Evolutionary conservation across 495 filamentous ascomycete species (phyloP), one percentile per base, ranked within the genome.

Genomic region (Geopyxis carbonaria): DNA sequence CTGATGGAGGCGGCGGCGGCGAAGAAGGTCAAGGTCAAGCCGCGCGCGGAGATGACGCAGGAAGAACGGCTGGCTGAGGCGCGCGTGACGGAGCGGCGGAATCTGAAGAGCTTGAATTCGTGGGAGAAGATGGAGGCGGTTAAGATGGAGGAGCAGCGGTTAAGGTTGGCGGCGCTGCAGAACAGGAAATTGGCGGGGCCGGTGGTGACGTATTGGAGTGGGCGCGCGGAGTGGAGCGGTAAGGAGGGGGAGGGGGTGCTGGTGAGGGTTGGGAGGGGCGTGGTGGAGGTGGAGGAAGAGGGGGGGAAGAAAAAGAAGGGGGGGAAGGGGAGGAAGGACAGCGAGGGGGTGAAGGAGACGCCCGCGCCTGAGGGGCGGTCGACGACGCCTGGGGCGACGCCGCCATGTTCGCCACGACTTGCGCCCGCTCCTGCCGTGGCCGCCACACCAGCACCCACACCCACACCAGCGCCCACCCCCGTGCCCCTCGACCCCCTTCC

Each of bases 121-220:
- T 97, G 89, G 87, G 87, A 95, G 59, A 78, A 82, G 55, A 76
- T 76, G 10, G 89, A 97, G 62, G 80, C 80, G 61, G 69, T 72
- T 50, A 72, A 86, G 43, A 76, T 81, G 19, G 83, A 89, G 52
- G 82, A 87, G 57, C 65, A 82, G 50, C 65, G 70, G 54, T 75
- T 72, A 18, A 87, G 78, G 58, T 70, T 93, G 29, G 81, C 81
- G 18, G 85, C 83, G 13, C 56, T 93, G 34, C 76, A 91, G 48
- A 87, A 81, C 53, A 72, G 83, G 22, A 80, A 78, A 34, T 65
- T 95, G 11, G 76, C 83, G 39, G 89, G 89, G 1, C 84, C 89
- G 1, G 82, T 94, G 8, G 74, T 94, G 30, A 83, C 81, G 11
- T 89, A 77, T 59, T 97, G 81, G 78, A 95, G 87, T 58, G 89